Percentiles rank a stretch among this genome's conserved stretches.
Conservation (phyloP, 2,329 filamentous ascomycete species). For the Sporothrix luriei region DNA sequence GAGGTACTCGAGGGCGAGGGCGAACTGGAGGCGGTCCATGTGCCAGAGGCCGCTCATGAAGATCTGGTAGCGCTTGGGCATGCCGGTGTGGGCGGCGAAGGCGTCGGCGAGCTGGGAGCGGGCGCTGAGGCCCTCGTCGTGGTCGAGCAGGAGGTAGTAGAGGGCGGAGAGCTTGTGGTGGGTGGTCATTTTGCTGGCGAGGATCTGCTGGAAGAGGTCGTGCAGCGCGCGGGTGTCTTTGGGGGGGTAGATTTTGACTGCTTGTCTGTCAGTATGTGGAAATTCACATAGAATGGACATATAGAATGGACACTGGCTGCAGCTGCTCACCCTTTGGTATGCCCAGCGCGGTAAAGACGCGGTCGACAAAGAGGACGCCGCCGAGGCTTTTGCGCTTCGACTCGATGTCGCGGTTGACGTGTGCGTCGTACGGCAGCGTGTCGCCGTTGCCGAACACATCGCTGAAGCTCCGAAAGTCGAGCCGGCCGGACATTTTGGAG, state of each 20-base stretch:
- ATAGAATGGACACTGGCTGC: too few relatives aligned
- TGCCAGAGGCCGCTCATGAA: constrained; percentile 83
- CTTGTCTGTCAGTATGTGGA: background rate
- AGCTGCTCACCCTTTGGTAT: constrained; percentile 63
- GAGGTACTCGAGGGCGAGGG: constrained; percentile 73
- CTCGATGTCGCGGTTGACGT: constrained; percentile 64
- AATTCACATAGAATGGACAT: background rate
- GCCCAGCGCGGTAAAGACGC: constrained; percentile 69
- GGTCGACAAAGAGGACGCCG: constrained; percentile 76
- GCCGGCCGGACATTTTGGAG: constrained; percentile 41
- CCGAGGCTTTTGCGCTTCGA: constrained; percentile 67
- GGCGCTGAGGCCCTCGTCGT: constrained; percentile 56
- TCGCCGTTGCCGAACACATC: constrained; percentile 66
- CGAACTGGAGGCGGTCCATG: constrained; percentile 71
- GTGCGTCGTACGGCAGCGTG: constrained; percentile 64
- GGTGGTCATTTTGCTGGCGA: constrained; percentile 63
- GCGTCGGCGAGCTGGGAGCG: constrained; percentile 54
- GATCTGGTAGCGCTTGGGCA: constrained; percentile 75
- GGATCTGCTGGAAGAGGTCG: constrained; percentile 70
- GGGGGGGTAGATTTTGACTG: constrained; percentile 69
- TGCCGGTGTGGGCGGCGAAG: constrained; percentile 64
- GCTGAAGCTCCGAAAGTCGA: constrained; percentile 68
- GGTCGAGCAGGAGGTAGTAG: constrained; percentile 81
- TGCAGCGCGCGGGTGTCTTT: constrained; percentile 67
- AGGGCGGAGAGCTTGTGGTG: constrained; percentile 82